Evolutionary conservation across 331 rosid species (phyloP), one percentile per base, ranked within the genome.

Genomic region (Telfairia occidentalis): DNA sequence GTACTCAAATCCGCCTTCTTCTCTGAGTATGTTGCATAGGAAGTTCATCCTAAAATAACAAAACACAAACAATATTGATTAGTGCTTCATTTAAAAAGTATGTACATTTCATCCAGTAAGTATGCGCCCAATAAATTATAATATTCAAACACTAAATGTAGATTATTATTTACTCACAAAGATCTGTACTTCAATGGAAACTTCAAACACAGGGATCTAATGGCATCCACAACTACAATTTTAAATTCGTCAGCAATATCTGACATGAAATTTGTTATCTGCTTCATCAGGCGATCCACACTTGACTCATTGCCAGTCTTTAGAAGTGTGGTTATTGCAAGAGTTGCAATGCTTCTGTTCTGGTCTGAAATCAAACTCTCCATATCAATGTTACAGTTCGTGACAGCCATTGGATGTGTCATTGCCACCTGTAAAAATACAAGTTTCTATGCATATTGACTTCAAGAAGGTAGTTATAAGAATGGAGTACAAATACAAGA

Each of bases 221-320:
- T 95, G 77, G 99, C 99, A 83, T 91, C 99, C 59, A 95, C 99
- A 37, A 95, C 98, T 49, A 95, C 98, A 89, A 95, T 88, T 81
- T 95, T 95, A 86, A 95, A 95, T 81, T 95, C 98, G 15, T 95
- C 98, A 46, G 98, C 98, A 81, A 95, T 95, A 88, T 95, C 98
- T 29, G 98, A 90, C 98, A 95, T 95, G 77, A 95, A 95, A 81
- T 88, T 95, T 64, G 98, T 95, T 74, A 95, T 95, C 81, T 95
- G 98, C 83, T 95, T 95, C 98, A 95, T 91, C 74, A 95, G 89
- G 63, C 97, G 97, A 77, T 94, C 98, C 80, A 95, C 99, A 73
- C 97, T 95, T 77, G 96, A 88, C 81, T 95, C 99, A 77, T 92
- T 95, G 83, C 99, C 99, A 67, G 99, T 95, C 92, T 95, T 95